Evolutionary conservation across 805 yeast genomes (phyloP).

Genomic region (Kuraishia floccosa): DNA sequence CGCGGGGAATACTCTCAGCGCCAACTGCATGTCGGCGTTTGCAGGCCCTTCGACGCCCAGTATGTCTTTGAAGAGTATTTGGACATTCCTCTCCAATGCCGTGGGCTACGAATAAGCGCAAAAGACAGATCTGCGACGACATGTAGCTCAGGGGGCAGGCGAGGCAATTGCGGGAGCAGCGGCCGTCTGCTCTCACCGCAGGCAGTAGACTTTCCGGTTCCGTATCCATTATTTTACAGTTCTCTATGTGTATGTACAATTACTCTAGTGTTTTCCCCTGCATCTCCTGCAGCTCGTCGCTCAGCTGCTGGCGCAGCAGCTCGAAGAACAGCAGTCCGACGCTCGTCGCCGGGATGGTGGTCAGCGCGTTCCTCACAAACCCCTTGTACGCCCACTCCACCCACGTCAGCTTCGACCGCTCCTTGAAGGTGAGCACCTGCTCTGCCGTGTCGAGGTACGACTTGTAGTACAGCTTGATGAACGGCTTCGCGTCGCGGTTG

Average conservation of each 20-base stretch:
- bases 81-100: no score
- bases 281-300: constrained; percentile 12
- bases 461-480: constrained; percentile 47
- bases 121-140: no score
- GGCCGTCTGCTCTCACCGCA: no score
- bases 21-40: no score
- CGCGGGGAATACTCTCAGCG: no score
- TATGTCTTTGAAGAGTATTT: no score
- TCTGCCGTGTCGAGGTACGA: constrained; percentile 69
- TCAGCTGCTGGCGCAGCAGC: constrained; percentile 45
- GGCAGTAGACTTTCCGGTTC: not conserved
- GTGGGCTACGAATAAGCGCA: no score
- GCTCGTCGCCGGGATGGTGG: constrained; percentile 82
- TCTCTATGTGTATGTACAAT: not conserved
- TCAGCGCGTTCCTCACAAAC: constrained; percentile 55
- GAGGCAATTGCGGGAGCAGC: no score
- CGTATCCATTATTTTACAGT: not conserved
- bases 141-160: no score
- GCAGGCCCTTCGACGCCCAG: no score
- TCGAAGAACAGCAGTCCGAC: constrained; percentile 80
- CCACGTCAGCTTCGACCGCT: constrained; percentile 46
- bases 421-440: constrained; percentile 43
- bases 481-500: constrained; percentile 17
- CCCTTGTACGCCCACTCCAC: constrained; percentile 69
- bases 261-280: not conserved